These are phyloP conservation scores for Penicillium samsonianum DNA, from an alignment of 495 filamentous ascomycete species.

Conservation along the genomic window DNA sequence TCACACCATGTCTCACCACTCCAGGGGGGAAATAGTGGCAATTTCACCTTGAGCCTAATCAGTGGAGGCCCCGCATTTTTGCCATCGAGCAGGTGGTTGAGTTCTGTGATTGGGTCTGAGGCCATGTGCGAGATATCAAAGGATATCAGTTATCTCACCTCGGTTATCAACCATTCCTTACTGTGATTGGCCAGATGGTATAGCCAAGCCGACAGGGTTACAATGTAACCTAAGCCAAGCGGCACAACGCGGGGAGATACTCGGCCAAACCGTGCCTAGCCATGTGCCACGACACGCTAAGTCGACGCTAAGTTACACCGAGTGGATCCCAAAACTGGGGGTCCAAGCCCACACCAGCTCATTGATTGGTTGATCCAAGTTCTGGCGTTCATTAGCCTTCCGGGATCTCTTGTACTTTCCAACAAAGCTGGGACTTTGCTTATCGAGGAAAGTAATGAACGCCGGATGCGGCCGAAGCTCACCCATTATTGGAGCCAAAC, in stretches of 20 bases:
- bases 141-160: slow-evolving; percentile 9
- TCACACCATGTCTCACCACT: background rate
- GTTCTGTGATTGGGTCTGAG: background rate
- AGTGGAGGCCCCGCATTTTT: background rate
- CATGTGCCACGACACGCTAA: background rate
- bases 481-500: background rate
- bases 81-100: background rate
- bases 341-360: background rate
- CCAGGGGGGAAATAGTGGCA: background rate
- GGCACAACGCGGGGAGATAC: slow-evolving; percentile 9
- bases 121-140: slow-evolving; percentile 1
- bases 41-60: slow-evolving; percentile 9
- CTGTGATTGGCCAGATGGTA: background rate
- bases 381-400: slow-evolving; percentile 19
- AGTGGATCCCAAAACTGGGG: background rate
- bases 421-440: background rate
- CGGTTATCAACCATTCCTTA: background rate
- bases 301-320: background rate
- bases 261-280: background rate
- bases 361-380: slow-evolving; percentile 13
- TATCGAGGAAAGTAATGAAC: background rate
- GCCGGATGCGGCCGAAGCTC: slow-evolving; percentile 10
- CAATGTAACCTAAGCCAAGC: slow-evolving; percentile 11
- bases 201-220: slow-evolving; percentile 9
- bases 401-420: slow-evolving; percentile 5